Conservation (phyloP, 2,329 filamentous ascomycete species). For the Aspergillus versicolor region DNA sequence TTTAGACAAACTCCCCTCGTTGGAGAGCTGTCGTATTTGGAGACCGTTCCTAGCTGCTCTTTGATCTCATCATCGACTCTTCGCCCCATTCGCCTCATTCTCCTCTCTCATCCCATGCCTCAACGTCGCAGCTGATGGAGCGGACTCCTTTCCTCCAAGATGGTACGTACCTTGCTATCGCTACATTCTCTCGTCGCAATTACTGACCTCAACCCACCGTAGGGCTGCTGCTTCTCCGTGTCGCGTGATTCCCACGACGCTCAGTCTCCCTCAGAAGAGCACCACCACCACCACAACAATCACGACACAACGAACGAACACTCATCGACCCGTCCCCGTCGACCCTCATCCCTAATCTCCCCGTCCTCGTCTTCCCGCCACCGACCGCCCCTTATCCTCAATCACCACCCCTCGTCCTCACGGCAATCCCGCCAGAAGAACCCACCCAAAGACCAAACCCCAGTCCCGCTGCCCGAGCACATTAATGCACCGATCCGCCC, state of each 20-base stretch:
- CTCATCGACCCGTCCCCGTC: conserved; percentile 1
- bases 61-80: background rate
- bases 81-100: background rate
- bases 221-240: conserved; percentile 44
- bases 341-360: background rate
- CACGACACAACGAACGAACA: background rate
- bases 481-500: conserved; percentile 68
- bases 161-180: conserved; percentile 30
- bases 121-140: conserved; percentile 26
- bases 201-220: background rate
- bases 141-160: conserved; percentile 29
- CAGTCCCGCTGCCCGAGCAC: conserved; percentile 53
- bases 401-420: background rate
- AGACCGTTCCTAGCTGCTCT: background rate
- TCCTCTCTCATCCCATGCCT: background rate
- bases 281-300: background rate
- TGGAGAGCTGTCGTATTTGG: background rate
- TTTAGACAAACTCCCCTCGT: conserved; percentile 7
- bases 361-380: background rate
- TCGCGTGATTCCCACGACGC: conserved; percentile 34
- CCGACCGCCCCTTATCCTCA: conserved; percentile 11
- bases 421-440: background rate
- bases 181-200: background rate
- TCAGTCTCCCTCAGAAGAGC: conserved; percentile 24
- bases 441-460: conserved; percentile 4